phyloP scores from a whole-genome alignment of 1,139 yeast species.

The Pichia sp. region DNA sequence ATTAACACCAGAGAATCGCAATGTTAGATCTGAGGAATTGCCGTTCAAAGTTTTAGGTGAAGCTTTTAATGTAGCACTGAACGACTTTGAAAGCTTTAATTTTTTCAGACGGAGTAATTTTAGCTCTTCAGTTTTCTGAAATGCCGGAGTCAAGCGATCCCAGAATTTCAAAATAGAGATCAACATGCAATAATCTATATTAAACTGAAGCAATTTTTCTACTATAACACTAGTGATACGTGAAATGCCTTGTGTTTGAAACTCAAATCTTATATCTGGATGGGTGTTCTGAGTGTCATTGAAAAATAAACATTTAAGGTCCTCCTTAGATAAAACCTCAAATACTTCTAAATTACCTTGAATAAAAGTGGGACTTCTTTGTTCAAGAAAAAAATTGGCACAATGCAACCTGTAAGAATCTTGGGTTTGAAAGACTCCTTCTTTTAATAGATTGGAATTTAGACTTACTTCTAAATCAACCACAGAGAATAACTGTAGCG shows the following conservation, averaged over 20 bases:
- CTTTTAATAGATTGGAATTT: not conserved
- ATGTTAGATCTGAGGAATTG: not conserved
- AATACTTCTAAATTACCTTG: constrained; percentile 47
- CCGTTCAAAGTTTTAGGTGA: not conserved
- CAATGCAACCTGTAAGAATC: constrained; percentile 34
- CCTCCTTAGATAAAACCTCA: constrained; percentile 29
- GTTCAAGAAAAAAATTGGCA: constrained; percentile 38
- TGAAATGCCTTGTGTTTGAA: constrained; percentile 25
- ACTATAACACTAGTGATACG: constrained; percentile 42
- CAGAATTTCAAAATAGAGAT: not conserved
- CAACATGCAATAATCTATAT: constrained; percentile 30
- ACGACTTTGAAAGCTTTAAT: not conserved
- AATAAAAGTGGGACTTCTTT: constrained; percentile 38
- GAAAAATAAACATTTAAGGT: constrained; percentile 24
- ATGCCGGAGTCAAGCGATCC: not conserved
- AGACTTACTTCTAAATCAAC: constrained; percentile 22
- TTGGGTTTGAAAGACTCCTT: constrained; percentile 39
- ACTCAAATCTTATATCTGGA: constrained; percentile 52
- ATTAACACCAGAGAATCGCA: not conserved
- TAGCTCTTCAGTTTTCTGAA: constrained; percentile 6
- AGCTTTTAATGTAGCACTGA: not conserved
- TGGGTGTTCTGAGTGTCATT: constrained; percentile 29
- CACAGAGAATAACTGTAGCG: constrained; percentile 42
- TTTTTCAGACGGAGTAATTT: constrained; percentile 2
- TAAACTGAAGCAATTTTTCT: constrained; percentile 40